Percentiles rank a stretch among this genome's conserved stretches.
phyloP scores from a whole-genome alignment of 2,329 filamentous ascomycete genomes.

The Celoporthe dispersa region DNA sequence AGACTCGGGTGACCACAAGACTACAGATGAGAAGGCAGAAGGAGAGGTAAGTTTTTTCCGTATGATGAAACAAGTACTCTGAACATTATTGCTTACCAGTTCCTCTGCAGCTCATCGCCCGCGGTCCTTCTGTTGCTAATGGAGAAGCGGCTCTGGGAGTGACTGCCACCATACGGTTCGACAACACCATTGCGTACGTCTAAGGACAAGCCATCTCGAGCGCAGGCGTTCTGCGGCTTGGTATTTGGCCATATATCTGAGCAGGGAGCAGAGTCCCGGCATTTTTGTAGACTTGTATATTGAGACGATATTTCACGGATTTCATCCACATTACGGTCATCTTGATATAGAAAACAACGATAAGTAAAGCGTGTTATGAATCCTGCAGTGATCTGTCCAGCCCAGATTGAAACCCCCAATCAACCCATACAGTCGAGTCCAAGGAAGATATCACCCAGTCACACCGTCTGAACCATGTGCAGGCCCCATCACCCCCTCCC shows the following conservation, averaged over 20 bases:
- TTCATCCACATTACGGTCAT: too few relatives aligned
- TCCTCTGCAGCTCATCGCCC: constrained; percentile 64
- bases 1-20: constrained; percentile 64
- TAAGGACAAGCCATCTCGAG: constrained; percentile 32
- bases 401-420: background rate
- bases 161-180: constrained; percentile 67
- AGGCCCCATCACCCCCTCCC: too few relatives aligned
- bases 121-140: constrained; percentile 74
- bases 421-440: too few relatives aligned
- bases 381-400: background rate
- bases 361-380: background rate
- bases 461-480: too few relatives aligned
- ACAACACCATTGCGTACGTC: constrained; percentile 71
- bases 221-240: background rate
- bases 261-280: background rate
- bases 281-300: constrained; percentile 6
- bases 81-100: constrained; percentile 27
- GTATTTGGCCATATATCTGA: background rate
- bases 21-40: constrained; percentile 63
- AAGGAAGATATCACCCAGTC: too few relatives aligned
- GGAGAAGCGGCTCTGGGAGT: constrained; percentile 67
- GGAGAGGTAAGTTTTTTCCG: constrained; percentile 65
- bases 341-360: background rate
- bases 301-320: background rate
- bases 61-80: background rate